phyloP scores from a whole-genome alignment of 805 yeast genomes.

The Metschnikowia kofuensis region DNA sequence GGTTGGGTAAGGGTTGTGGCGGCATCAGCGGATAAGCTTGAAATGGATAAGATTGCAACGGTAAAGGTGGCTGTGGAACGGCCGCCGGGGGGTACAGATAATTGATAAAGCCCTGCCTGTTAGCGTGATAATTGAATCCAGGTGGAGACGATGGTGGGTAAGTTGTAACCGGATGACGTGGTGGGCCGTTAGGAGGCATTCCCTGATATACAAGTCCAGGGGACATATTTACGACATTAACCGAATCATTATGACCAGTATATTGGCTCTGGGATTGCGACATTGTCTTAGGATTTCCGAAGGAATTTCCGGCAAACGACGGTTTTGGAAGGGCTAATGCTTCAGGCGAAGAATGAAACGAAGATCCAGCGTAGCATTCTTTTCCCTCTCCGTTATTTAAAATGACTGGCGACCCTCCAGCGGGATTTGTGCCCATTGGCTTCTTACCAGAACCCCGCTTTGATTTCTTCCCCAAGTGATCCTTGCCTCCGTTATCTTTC shows the following conservation, averaged over 20 bases:
- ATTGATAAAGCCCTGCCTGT: slow-evolving; percentile 33
- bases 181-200: slow-evolving; percentile 21
- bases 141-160: slow-evolving; percentile 25
- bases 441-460: slow-evolving; percentile 6
- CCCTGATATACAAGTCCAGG: slow-evolving; percentile 20
- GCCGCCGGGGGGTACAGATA: slow-evolving; percentile 25
- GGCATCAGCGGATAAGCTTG: slow-evolving; percentile 15
- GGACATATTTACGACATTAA: slow-evolving; percentile 8
- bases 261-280: neutral
- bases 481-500: neutral
- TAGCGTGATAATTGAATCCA: slow-evolving; percentile 30
- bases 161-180: slow-evolving; percentile 33
- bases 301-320: slow-evolving; percentile 36
- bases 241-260: slow-evolving; percentile 1
- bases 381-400: slow-evolving; percentile 6
- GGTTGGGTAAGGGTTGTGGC: slow-evolving; percentile 9
- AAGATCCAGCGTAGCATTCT: slow-evolving; percentile 52
- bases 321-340: slow-evolving; percentile 57
- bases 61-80: slow-evolving; percentile 16
- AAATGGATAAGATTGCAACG: slow-evolving; percentile 15
- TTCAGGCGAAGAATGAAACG: slow-evolving; percentile 55
- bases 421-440: neutral
- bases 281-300: slow-evolving; percentile 11
- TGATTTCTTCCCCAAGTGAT: slow-evolving; percentile 2
- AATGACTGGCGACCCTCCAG: neutral